Evolutionary conservation across 805 yeast genomes (phyloP).

Genomic region (Lipomyces sp.): DNA sequence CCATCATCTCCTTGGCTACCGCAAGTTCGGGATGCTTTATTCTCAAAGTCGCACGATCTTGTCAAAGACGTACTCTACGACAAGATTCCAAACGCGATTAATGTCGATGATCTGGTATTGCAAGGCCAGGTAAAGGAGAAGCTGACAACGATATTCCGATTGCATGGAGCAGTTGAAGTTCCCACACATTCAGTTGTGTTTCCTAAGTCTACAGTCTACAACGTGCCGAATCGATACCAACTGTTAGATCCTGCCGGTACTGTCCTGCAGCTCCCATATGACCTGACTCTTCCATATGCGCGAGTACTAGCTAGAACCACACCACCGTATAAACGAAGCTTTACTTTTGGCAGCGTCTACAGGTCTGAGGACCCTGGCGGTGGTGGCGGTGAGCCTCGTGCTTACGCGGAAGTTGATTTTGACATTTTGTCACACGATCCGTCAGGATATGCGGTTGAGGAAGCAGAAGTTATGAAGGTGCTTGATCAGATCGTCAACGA

Average conservation of each 20-base stretch:
- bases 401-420: constrained; percentile 81
- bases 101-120: constrained; percentile 57
- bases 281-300: constrained; percentile 88
- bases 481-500: constrained; percentile 76
- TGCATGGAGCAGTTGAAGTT: constrained; percentile 88
- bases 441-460: constrained; percentile 61
- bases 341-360: constrained; percentile 78
- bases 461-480: constrained; percentile 87
- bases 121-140: constrained; percentile 64
- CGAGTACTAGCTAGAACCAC: constrained; percentile 73
- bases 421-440: constrained; percentile 68
- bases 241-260: constrained; percentile 85
- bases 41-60: constrained; percentile 80
- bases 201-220: constrained; percentile 78
- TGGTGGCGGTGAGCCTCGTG: constrained; percentile 55
- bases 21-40: constrained; percentile 84
- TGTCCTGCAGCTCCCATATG: constrained; percentile 86
- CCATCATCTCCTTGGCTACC: constrained; percentile 94
- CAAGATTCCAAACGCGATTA: constrained; percentile 39
- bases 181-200: constrained; percentile 68
- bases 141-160: constrained; percentile 65
- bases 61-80: constrained; percentile 88
- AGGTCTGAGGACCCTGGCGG: constrained; percentile 47
- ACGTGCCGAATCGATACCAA: constrained; percentile 60
- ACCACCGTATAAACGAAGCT: constrained; percentile 62